phyloP scores from a whole-genome alignment of 495 filamentous ascomycete genomes.

The Hypoxylon lienhwacheense region DNA sequence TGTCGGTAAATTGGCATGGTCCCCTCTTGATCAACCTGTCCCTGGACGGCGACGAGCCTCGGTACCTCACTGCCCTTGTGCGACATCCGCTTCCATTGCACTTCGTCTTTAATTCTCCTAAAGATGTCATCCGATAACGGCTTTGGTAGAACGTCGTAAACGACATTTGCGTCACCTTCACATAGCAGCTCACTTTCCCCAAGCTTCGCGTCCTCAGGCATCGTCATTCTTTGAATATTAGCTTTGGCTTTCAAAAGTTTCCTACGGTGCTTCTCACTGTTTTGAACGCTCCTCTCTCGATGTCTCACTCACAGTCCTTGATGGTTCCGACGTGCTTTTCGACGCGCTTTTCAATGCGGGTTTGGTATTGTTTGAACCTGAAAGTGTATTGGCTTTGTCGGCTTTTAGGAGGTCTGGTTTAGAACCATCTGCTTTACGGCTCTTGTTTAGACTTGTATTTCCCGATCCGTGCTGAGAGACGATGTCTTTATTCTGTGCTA shows the following conservation, averaged over 20 bases:
- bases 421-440: constrained; percentile 4
- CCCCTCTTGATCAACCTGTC: constrained; percentile 67
- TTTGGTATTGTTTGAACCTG: constrained; percentile 1
- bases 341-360: neutral
- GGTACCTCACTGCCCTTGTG: constrained; percentile 92
- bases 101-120: constrained; percentile 70
- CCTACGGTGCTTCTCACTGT: constrained; percentile 2
- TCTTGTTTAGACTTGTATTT: constrained; percentile 2
- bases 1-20: constrained; percentile 91
- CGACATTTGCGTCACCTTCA: constrained; percentile 78
- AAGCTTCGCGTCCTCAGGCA: constrained; percentile 8
- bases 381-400: neutral
- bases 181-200: constrained; percentile 46
- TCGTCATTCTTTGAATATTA: constrained; percentile 32
- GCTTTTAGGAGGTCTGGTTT: constrained; percentile 9
- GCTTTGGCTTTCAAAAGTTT: constrained; percentile 16
- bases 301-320: constrained; percentile 12
- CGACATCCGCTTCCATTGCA: constrained; percentile 89
- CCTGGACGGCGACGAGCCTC: constrained; percentile 90
- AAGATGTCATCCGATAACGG: constrained; percentile 63
- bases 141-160: constrained; percentile 64
- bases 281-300: neutral
- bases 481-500: constrained; percentile 1
- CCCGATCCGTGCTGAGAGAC: constrained; percentile 4
- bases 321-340: constrained; percentile 1